Evolutionary conservation across 139 green algal species (phyloP).

Genomic region (Coelastrella sp.): DNA sequence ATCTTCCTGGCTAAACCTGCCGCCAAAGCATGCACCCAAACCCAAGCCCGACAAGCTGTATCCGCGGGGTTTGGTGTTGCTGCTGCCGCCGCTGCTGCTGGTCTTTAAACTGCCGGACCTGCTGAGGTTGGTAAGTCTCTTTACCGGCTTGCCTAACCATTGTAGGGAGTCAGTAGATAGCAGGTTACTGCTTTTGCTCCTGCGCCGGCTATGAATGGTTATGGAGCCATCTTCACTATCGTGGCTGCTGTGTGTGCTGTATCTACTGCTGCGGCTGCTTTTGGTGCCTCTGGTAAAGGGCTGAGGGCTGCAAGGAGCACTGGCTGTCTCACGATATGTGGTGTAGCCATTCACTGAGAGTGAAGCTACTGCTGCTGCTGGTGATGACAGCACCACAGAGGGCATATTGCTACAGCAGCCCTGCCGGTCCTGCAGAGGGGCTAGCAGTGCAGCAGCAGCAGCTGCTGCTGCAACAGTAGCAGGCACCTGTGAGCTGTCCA

Average conservation of each 20-base stretch:
- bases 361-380: not conserved
- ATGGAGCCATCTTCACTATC: not conserved
- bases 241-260: not conserved
- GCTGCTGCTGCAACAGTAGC: not conserved
- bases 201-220: not conserved
- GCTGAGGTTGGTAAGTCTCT: not conserved
- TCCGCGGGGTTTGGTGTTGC: not conserved
- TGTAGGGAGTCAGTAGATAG: not conserved
- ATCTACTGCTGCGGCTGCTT: not conserved
- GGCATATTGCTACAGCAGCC: not conserved
- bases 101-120: not conserved
- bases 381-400: not conserved
- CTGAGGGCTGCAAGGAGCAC: not conserved
- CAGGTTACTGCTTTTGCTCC: not conserved
- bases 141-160: not conserved
- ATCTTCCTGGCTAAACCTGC: not conserved
- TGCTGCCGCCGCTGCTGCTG: constrained; percentile 11
- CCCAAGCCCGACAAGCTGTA: not conserved
- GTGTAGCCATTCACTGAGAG: not conserved
- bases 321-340: not conserved
- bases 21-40: not conserved
- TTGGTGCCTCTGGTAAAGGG: not conserved
- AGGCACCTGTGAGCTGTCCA: too few relatives aligned
- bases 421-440: not conserved
- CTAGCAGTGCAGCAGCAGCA: not conserved